phyloP scores from a whole-genome alignment of 2,329 filamentous ascomycete species.

The Botryotinia convoluta region DNA sequence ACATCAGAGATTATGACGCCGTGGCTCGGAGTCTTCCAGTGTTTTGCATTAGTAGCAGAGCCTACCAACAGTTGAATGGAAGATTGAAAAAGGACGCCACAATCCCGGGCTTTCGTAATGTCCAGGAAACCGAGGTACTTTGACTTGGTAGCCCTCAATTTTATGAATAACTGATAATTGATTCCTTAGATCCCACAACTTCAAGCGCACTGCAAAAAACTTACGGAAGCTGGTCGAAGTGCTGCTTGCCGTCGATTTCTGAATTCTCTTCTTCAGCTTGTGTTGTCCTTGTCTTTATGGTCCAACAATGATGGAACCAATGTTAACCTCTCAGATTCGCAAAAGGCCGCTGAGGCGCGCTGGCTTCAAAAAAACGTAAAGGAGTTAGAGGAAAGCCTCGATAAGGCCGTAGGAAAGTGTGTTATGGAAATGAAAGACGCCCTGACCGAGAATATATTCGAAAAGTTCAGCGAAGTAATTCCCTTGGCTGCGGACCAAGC shows the following conservation, averaged over 20 bases:
- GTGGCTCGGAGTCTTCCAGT: constrained; percentile 56
- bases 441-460: constrained; percentile 47
- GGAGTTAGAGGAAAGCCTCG: constrained; percentile 43
- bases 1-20: constrained; percentile 56
- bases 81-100: constrained; percentile 51
- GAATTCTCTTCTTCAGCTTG: constrained; percentile 48
- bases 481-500: constrained; percentile 42
- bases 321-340: constrained; percentile 42
- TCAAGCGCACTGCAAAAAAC: constrained; percentile 51
- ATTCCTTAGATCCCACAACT: constrained; percentile 26
- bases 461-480: constrained; percentile 43
- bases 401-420: constrained; percentile 42
- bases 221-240: constrained; percentile 51
- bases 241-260: constrained; percentile 50
- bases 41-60: constrained; percentile 62
- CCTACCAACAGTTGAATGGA: constrained; percentile 60
- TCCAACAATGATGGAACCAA: constrained; percentile 44
- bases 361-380: constrained; percentile 42
- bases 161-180: not conserved
- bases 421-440: constrained; percentile 42
- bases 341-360: constrained; percentile 40
- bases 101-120: constrained; percentile 50
- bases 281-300: constrained; percentile 55
- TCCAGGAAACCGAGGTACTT: constrained; percentile 52
- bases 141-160: not conserved